A percentile compares a stretch with the other conserved stretches of the same genome.
These are phyloP conservation scores for Vitis rupestris DNA, from an alignment of 164 flowering plant genomes.

Conservation along the genomic window DNA sequence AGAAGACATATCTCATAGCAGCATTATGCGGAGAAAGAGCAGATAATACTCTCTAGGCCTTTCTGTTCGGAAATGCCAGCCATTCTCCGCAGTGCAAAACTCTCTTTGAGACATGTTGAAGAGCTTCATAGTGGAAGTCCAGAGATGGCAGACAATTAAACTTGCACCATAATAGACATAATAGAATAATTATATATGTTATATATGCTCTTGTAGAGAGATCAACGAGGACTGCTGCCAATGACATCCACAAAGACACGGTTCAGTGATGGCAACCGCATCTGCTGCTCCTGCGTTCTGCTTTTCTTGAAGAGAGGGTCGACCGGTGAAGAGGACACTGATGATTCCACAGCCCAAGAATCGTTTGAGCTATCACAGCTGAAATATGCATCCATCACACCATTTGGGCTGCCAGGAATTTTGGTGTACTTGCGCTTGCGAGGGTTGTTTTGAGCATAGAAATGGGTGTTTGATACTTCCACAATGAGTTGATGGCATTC, in stretches of 20 bases:
- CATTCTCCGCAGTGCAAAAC: neutral
- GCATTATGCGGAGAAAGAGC: neutral
- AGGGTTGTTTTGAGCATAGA: neutral
- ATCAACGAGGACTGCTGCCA: conserved; percentile 19
- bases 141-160: neutral
- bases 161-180: neutral
- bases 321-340: conserved; percentile 12
- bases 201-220: neutral
- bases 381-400: conserved; percentile 30
- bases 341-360: conserved; percentile 23
- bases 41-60: no score
- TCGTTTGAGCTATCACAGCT: conserved; percentile 36
- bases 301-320: conserved; percentile 27
- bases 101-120: no score
- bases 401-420: conserved; percentile 31
- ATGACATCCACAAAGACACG: conserved; percentile 19
- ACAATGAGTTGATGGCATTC: conserved; percentile 29
- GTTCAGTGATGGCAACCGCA: conserved; percentile 16
- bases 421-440: conserved; percentile 17
- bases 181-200: neutral
- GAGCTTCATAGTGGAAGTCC: neutral
- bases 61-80: no score
- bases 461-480: conserved; percentile 13
- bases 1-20: neutral
- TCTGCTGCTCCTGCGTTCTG: conserved; percentile 18